These are phyloP conservation scores for Punica granatum DNA, from an alignment of 345 rosid species.

Conservation along the genomic window DNA sequence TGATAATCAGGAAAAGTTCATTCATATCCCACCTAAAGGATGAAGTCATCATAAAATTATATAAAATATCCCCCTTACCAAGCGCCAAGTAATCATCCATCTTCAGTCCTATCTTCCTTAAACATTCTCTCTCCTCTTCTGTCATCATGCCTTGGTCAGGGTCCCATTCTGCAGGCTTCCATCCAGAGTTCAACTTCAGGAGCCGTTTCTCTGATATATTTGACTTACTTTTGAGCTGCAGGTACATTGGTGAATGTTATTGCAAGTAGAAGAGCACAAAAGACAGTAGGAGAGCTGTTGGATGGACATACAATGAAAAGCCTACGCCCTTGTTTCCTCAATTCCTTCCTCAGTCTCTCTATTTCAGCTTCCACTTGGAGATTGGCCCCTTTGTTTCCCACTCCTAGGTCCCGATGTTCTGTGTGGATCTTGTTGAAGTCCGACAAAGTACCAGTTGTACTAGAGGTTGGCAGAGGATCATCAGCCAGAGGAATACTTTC, in stretches of 20 bases:
- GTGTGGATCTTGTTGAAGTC: conserved; percentile 53
- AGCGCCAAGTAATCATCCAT: conserved; percentile 57
- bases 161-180: conserved; percentile 40
- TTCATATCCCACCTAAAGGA: neutral
- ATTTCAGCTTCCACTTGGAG: conserved; percentile 43
- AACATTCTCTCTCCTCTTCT: conserved; percentile 71
- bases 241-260: conserved; percentile 10
- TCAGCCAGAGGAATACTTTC: conserved; percentile 29
- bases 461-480: conserved; percentile 27
- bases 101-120: conserved; percentile 61
- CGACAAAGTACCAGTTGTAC: conserved; percentile 52
- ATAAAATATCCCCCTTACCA: conserved; percentile 32
- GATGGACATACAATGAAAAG: conserved; percentile 55
- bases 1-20: neutral
- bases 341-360: conserved; percentile 43
- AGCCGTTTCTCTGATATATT: conserved; percentile 42
- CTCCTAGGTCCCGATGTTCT: conserved; percentile 28
- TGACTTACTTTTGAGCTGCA: conserved; percentile 63
- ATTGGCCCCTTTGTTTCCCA: conserved; percentile 27
- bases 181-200: conserved; percentile 41
- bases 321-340: conserved; percentile 54
- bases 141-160: conserved; percentile 59
- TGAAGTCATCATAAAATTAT: neutral
- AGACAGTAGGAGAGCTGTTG: conserved; percentile 1
- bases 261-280: conserved; percentile 12